Evolutionary conservation across 1,284 basidiomycete genomes (phyloP), one percentile per base, ranked within the genome.

Genomic region (Microbotryum intermedium): DNA sequence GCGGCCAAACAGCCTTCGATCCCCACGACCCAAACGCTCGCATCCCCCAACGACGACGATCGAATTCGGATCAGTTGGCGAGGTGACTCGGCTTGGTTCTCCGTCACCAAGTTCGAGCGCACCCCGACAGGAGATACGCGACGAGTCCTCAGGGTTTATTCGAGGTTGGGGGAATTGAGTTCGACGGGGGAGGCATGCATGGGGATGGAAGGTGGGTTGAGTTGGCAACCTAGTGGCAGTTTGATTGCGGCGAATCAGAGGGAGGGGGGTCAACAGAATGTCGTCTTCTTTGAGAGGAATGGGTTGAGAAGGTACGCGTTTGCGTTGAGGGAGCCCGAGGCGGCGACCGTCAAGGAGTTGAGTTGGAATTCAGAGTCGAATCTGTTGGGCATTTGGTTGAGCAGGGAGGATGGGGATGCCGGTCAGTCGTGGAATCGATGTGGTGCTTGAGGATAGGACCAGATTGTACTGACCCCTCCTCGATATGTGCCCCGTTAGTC

Each of bases 281-380:
- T 98, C 1, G 84, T 97, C 0, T 97, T 98, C 75, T 91, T 97
- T 66, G 94, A 98, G 76, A 79, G 90, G 66, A 98, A 98, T 74
- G 95, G 94, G 0, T 75, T 98, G 60, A 78, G 91, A 57, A 88
- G 95, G 71, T 90, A 91, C 11, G 91, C 95, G 53, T 97, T 97
- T 74, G 81, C 79, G 52, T 72, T 97, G 59, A 76, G 84, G 46
- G 81, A 82, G 68, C 74, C 62, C 65, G 72, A 34, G 84, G 83
- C 79, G 82, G 81, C 1, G 87, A 81, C 78, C 59, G 83, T 97
- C 1, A 82, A 79, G 59, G 88, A 89, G 62, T 74, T 97, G 42
- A 74, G 75, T 2, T 99, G 94, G 94, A 97, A 88, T 72, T 81
- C 85, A 1, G 92, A 94, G 73, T 94, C 91, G 1, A 85, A 83